Base-by-base conservation (phyloP, 2,329 filamentous ascomycete species). In the Lizonia empirigonia region DNA sequence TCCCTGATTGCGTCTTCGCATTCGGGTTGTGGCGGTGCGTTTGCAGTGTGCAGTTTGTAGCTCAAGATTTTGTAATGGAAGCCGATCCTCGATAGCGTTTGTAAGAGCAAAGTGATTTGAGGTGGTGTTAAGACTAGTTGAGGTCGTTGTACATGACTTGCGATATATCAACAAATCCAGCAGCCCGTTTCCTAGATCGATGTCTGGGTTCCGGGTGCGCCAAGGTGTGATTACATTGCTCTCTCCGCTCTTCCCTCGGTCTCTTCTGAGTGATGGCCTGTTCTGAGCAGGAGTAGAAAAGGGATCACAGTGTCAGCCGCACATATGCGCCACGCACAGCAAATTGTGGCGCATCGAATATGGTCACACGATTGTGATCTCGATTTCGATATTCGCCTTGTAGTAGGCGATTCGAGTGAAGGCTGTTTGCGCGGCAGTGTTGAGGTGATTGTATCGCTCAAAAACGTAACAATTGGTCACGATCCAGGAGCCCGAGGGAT, bases 21-120 rank as follows among this genome's bases (percentile, higher is more conserved):
- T 19, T 23, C 10, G n/a, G 10, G 9, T 4, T 37, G 50, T 53
- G 44, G 50, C 50, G 23, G 50, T 53, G 44, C 33, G 8, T 8
- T 15, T 20, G 19, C 20, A 7, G 24, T 22, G 23, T 32, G 19
- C n/a, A n/a, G n/a, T n/a, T n/a, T n/a, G n/a, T n/a, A n/a, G 30
- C 30, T 33, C 24, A 24, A 19, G 9, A 18, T 41, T 9, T n/a
- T 22, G 27, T 35, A 7, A 30, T 22, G 13, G 20, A 33, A 27
- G 20, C 9, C n/a, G 18, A 13, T 16, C 15, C 20, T 12, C 22
- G 22, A 13, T 37, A 15, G 10, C 9, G 13, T 34, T 15, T 34
- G 20, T 16, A 29, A 18, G 26, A 18, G 19, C 7, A 15, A 4
- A 16, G 27, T 32, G 18, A 26, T 1, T 15, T 18, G 16, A 20